A percentile compares a stretch with the other conserved stretches of the same genome.
These are phyloP conservation scores for Cystobasidium slooffiae DNA, from an alignment of 1,284 basidiomycete species.

Conservation along the genomic window DNA sequence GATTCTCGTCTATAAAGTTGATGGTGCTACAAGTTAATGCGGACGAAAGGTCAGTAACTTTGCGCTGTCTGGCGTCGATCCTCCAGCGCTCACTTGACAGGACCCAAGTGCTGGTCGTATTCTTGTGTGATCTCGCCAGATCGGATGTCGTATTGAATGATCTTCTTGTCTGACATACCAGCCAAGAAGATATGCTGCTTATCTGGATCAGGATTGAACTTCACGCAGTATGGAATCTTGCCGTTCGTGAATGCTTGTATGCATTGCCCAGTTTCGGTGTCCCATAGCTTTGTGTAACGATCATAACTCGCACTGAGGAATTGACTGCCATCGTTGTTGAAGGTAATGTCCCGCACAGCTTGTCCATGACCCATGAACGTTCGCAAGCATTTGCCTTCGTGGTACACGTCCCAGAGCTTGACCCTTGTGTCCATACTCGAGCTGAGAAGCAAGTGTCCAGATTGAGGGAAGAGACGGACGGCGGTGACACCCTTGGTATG, in stretches of 20 bases:
- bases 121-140: constrained; percentile 94
- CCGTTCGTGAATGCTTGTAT: constrained; percentile 93
- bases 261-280: constrained; percentile 95
- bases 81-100: constrained; percentile 63
- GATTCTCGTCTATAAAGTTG: constrained; percentile 93
- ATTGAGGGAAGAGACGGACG: constrained; percentile 86
- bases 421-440: constrained; percentile 99
- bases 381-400: constrained; percentile 91
- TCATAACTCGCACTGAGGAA: constrained; percentile 96
- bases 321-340: constrained; percentile 85
- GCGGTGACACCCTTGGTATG: constrained; percentile 97
- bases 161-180: constrained; percentile 99
- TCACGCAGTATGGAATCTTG: constrained; percentile 92
- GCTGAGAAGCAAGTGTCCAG: constrained; percentile 89
- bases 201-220: constrained; percentile 93
- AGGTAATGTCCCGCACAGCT: constrained; percentile 93
- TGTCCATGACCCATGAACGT: constrained; percentile 98
- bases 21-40: constrained; percentile 71
- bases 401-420: constrained; percentile 99
- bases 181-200: constrained; percentile 96
- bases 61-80: not conserved
- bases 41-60: not conserved
- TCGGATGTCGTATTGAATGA: constrained; percentile 95
- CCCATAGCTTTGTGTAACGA: constrained; percentile 97
- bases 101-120: constrained; percentile 97